Percentiles rank a stretch among this genome's conserved stretches.
Evolutionary conservation across 139 green algal species (phyloP).

Genomic region (Chlamydomonas incerta): DNA sequence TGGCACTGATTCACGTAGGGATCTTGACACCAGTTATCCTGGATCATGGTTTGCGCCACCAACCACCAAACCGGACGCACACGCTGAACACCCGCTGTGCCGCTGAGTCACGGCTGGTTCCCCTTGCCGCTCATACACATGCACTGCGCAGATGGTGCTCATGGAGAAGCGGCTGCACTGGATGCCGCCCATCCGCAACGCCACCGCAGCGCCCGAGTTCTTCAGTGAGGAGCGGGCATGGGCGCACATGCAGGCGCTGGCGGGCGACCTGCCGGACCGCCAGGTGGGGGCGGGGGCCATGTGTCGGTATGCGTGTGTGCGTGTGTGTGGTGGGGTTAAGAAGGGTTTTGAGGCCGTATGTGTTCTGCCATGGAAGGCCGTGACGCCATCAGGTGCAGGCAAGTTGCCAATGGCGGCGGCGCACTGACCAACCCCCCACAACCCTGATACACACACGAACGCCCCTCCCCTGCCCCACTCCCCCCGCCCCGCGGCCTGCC

Average conservation of each 20-base stretch:
- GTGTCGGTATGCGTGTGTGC: no score
- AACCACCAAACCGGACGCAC: no score
- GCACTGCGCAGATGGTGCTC: neutral
- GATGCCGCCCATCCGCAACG: neutral
- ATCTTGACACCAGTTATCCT: no score
- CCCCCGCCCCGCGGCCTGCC: neutral
- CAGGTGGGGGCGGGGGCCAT: conserved; percentile 54
- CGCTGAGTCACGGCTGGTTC: neutral
- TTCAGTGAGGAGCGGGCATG: conserved; percentile 73
- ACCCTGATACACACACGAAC: no score
- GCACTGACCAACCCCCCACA: neutral
- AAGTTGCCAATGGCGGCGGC: no score
- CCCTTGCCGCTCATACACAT: no score
- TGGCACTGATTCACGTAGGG: no score
- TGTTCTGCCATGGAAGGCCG: neutral
- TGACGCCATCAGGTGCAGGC: no score
- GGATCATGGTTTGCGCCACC: no score
- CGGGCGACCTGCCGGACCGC: conserved; percentile 61
- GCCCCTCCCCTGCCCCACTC: neutral
- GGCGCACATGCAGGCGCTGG: conserved; percentile 51
- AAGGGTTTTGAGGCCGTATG: no score
- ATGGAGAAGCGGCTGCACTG: conserved; percentile 25
- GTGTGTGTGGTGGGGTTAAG: no score
- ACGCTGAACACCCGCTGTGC: neutral
- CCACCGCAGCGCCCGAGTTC: neutral